A percentile compares a stretch with the other conserved stretches of the same genome.
phyloP scores from a whole-genome alignment of 495 filamentous ascomycete species.

The Neurospora sp. region DNA sequence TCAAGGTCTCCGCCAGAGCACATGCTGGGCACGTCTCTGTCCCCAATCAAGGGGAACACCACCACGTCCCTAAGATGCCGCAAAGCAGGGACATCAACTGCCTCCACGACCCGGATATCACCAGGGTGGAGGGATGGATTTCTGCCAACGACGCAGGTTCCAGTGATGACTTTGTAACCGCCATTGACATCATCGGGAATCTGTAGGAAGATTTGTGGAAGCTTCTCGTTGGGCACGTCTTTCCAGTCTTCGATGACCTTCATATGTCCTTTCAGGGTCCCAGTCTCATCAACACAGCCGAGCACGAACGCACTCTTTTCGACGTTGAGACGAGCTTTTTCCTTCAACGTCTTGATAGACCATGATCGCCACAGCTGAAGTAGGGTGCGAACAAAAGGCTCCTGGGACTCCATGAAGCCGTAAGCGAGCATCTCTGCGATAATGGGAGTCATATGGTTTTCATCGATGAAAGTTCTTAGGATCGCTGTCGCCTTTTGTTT shows the following conservation, averaged over 20 bases:
- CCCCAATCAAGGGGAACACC: slow-evolving; percentile 75
- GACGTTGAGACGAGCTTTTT: slow-evolving; percentile 80
- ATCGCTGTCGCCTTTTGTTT: slow-evolving; percentile 49
- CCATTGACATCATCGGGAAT: slow-evolving; percentile 40
- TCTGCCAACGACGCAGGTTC: slow-evolving; percentile 72
- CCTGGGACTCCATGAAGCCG: slow-evolving; percentile 63
- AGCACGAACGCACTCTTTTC: slow-evolving; percentile 77
- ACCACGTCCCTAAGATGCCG: slow-evolving; percentile 73
- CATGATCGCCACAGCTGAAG: slow-evolving; percentile 69
- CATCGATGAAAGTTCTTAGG: slow-evolving; percentile 69
- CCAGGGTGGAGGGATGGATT: slow-evolving; percentile 94
- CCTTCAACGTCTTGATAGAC: slow-evolving; percentile 77
- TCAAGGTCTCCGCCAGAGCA: slow-evolving; percentile 94
- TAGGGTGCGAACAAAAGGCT: slow-evolving; percentile 74
- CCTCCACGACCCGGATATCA: slow-evolving; percentile 78
- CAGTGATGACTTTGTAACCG: slow-evolving; percentile 56
- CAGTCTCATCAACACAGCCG: slow-evolving; percentile 83
- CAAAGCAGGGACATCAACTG: slow-evolving; percentile 65
- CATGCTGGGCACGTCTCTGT: slow-evolving; percentile 82
- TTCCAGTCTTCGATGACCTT: slow-evolving; percentile 10
- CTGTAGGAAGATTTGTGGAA: slow-evolving; percentile 89
- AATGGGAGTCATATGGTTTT: slow-evolving; percentile 66
- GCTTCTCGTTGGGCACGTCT: slow-evolving; percentile 28
- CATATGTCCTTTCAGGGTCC: slow-evolving; percentile 56
- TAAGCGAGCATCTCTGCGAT: slow-evolving; percentile 65